Evolutionary conservation across 257 asterid genomes (phyloP).

Genomic region (Fraxinus excelsior): DNA sequence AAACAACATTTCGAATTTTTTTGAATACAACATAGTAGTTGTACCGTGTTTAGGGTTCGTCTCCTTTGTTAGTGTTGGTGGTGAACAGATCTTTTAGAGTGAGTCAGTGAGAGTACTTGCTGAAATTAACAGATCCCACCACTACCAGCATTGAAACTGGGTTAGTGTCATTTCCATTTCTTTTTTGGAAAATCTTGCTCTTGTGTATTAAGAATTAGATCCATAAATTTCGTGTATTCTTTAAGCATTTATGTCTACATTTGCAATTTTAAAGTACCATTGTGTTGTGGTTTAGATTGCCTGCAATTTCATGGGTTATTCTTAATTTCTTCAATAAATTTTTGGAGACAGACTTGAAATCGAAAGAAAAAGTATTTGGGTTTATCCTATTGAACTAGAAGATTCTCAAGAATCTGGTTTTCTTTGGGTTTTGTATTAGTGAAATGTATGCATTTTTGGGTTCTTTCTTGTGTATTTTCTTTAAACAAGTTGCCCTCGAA

Average conservation of each 20-base stretch:
- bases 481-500: background rate
- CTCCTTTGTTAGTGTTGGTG: background rate
- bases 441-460: background rate
- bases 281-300: conserved; percentile 16
- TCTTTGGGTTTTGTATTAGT: background rate
- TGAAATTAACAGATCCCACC: conserved; percentile 16
- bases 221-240: background rate
- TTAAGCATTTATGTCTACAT: background rate
- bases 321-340: background rate
- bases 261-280: background rate
- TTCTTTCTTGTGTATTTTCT: conserved; percentile 8
- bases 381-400: background rate
- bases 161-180: conserved; percentile 21
- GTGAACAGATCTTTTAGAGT: background rate
- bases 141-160: conserved; percentile 39
- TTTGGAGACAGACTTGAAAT: conserved; percentile 12
- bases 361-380: background rate
- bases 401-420: background rate
- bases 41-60: too few relatives aligned
- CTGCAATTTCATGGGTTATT: background rate
- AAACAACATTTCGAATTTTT: too few relatives aligned
- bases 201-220: conserved; percentile 27
- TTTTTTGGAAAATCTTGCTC: background rate
- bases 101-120: conserved; percentile 11
- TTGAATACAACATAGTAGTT: too few relatives aligned